A percentile compares a stretch with the other conserved stretches of the same genome.
Evolutionary conservation across 2,329 filamentous ascomycete genomes (phyloP).

Genomic region (Fusarium sp.): DNA sequence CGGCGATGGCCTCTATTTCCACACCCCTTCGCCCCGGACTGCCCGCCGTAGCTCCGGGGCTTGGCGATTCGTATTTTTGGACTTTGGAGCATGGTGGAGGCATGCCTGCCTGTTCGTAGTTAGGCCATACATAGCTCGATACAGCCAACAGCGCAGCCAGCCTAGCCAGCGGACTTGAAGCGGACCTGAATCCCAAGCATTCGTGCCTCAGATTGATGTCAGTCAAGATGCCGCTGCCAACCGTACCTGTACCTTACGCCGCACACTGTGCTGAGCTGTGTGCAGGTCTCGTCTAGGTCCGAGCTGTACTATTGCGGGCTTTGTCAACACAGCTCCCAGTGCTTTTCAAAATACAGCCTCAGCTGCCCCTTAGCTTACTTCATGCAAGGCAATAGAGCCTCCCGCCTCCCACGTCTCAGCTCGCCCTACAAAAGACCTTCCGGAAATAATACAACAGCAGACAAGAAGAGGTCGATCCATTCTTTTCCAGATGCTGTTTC

Average conservation of each 20-base stretch:
- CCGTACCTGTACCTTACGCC: not conserved
- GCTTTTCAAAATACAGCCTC: not conserved
- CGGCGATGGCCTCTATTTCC: slow-evolving; percentile 17
- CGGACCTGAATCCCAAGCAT: slow-evolving; percentile 7
- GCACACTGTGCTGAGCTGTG: not conserved
- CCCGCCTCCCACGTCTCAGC: slow-evolving; percentile 14
- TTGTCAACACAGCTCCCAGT: not conserved
- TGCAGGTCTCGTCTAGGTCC: not conserved
- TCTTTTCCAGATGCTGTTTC: not conserved
- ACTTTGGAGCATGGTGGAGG: slow-evolving; percentile 22
- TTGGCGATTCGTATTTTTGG: slow-evolving; percentile 27
- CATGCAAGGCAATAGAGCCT: slow-evolving; percentile 11
- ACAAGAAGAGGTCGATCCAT: not conserved
- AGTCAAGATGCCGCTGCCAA: slow-evolving; percentile 6
- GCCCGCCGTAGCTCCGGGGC: slow-evolving; percentile 20
- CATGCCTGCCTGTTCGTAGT: not conserved
- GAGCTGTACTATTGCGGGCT: not conserved
- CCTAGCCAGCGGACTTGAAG: not conserved
- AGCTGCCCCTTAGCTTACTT: slow-evolving; percentile 17
- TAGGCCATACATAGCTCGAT: slow-evolving; percentile 37
- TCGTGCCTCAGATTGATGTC: slow-evolving; percentile 27
- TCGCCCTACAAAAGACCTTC: not conserved
- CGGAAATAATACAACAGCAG: slow-evolving; percentile 19
- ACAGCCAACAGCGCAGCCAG: not conserved
- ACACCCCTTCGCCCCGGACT: slow-evolving; percentile 32